Base-by-base conservation (phyloP, 306 rosid species). In the Rosa lucieae region DNA sequence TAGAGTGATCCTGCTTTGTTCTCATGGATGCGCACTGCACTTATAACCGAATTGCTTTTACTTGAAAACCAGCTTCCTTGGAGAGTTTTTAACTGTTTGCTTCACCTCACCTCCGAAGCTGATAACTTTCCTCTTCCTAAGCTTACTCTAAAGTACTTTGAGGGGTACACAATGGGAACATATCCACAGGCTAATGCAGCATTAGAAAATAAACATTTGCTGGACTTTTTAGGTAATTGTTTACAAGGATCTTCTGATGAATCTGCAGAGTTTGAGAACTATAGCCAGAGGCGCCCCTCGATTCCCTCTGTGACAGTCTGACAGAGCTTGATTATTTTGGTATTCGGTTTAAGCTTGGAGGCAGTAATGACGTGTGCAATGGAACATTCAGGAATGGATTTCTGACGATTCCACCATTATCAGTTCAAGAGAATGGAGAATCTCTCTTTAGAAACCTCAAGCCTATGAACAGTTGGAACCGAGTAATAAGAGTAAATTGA, bases 51-150 rank as follows among this genome's bases (percentile, higher is more conserved):
- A 52, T 68, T 68, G 73, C 73, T 68, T 43, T 42, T 68, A 42
- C 73, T 68, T 68, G 73, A 68, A 43, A 68, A 68, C 73, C 73
- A 68, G 37, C 73, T 68, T n/a, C 73, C 52, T 42, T 43, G 73
- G 53, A 43, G 4, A 68, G 53, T 68, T 4, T 15, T 68, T 10
- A 42, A 10, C 32, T 10, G 73, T 68, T 43, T 68, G 29, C 42
- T 68, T 43, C 9, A 43, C 18, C 73, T 68, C 35, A 68, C 73
- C 0, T 21, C 18, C 4, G 73, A 68, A 42, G 29, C 35, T 4
- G 67, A 18, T 26, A 26, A 61, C 18, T 17, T 61, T 62, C 42
- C 18, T 62, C 67, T 62, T 62, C 3, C 20, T 62, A 3, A 62
- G 42, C 67, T 62, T 23, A 13, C 42, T 26, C 67, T 62, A 4